These are phyloP conservation scores for Auriscalpium orientale DNA, from an alignment of 768 basidiomycete genomes.

Conservation along the genomic window DNA sequence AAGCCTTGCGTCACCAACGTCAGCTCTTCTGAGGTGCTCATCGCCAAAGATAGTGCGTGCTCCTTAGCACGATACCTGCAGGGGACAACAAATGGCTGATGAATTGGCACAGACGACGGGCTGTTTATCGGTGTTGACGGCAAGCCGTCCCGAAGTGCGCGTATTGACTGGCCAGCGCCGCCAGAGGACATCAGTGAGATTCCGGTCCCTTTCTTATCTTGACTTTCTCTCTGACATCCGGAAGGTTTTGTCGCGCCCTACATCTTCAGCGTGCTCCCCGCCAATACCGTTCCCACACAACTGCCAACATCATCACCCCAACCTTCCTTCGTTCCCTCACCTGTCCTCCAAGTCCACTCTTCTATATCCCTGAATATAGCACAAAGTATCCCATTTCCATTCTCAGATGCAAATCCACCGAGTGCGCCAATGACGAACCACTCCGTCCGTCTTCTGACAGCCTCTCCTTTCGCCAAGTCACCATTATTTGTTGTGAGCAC, in stretches of 20 bases:
- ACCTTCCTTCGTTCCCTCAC: slow-evolving; percentile 40
- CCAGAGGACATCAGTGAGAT: slow-evolving; percentile 70
- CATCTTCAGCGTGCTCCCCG: slow-evolving; percentile 65
- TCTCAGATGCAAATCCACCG: slow-evolving; percentile 27
- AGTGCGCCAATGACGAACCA: slow-evolving; percentile 30
- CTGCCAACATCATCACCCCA: slow-evolving; percentile 20
- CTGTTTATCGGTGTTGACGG: slow-evolving; percentile 57
- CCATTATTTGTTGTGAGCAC: slow-evolving; percentile 61
- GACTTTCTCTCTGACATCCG: slow-evolving; percentile 1
- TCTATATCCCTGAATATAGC: slow-evolving; percentile 54
- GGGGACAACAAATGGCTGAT: not conserved
- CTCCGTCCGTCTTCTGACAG: slow-evolving; percentile 56
- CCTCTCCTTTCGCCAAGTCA: slow-evolving; percentile 44
- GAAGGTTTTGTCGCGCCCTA: slow-evolving; percentile 72
- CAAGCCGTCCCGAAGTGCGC: slow-evolving; percentile 37
- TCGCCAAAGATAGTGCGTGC: slow-evolving; percentile 75
- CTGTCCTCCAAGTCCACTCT: slow-evolving; percentile 64
- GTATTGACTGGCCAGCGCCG: slow-evolving; percentile 68
- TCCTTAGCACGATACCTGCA: no score
- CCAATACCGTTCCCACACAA: slow-evolving; percentile 44
- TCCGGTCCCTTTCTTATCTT: no score
- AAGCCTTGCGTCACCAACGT: slow-evolving; percentile 56
- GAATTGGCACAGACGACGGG: slow-evolving; percentile 47
- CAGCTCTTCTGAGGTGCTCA: slow-evolving; percentile 54
- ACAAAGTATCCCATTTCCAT: slow-evolving; percentile 62